Base-by-base conservation (phyloP, 164 flowering plant species). In the Malania oleifera region DNA sequence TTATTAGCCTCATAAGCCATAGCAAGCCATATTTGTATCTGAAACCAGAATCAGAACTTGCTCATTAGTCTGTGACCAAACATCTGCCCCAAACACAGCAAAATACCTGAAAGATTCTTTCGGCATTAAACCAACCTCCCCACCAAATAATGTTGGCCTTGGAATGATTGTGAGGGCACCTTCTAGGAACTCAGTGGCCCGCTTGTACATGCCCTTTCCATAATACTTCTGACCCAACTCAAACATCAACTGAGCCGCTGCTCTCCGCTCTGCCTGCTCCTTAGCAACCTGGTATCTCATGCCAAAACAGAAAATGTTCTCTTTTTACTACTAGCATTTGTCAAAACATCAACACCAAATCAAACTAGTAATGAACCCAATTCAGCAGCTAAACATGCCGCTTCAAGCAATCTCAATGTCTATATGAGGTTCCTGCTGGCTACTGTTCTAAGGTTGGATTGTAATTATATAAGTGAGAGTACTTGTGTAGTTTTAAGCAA, bases 21-120 rank as follows among this genome's bases (percentile, higher is more conserved):
- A 18, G 98, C 98, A 43, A 93, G 85, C 98, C 98, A 93, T 74
- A 89, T 89, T 66, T 89, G 97, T 57, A 89, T 93, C 98, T 93
- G 81, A 54, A 66, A 59, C 14, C 53, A 51, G 52, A 56, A 46
- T 56, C 37, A 23, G 19, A 63, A 5, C 13, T 15, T 60, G 17
- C 7, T 38, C 17, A 46, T 53, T 14, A 62, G 54, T 41, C 25
- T 17, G 15, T 12, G 7, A 39, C 13, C 60, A 53, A 51, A 29
- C 9, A 26, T 18, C 0, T 20, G 27, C 31, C 23, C 25, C 2
- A 18, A 46, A 46, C 13, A 15, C 14, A 64, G 38, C 10, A 35
- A 6, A 26, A 47, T 45, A 18, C 52, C 53, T 31, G 40, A 52
- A 29, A 52, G 39, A 43, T 19, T 15, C 2, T 29, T 24, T 44